These are phyloP conservation scores for Daldinia decipiens DNA, from an alignment of 495 filamentous ascomycete genomes.

Conservation along the genomic window DNA sequence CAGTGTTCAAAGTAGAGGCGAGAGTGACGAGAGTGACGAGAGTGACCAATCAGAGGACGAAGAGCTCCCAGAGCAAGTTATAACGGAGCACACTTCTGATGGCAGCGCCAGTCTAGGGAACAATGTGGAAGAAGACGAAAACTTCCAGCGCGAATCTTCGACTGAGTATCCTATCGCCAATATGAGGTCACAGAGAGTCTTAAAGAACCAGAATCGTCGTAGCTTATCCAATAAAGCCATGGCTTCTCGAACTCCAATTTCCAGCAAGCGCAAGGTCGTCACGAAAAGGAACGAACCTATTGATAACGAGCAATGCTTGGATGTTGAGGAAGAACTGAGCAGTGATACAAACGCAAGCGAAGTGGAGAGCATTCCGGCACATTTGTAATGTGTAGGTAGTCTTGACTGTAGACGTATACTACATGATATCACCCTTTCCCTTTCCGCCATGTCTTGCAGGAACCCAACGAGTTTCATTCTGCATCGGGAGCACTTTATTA, in stretches of 20 bases:
- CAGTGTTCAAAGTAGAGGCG: conserved; percentile 10
- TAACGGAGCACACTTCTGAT: background rate
- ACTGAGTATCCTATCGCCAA: conserved; percentile 15
- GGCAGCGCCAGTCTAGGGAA: conserved; percentile 11
- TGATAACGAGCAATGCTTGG: conserved; percentile 10
- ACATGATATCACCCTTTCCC: background rate
- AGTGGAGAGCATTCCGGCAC: conserved; percentile 45
- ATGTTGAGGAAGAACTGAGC: conserved; percentile 33
- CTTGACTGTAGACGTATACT: background rate
- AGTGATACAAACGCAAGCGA: conserved; percentile 48
- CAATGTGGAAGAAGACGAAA: background rate
- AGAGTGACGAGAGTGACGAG: conserved; percentile 1
- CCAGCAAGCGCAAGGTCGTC: conserved; percentile 1
- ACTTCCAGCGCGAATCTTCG: conserved; percentile 1
- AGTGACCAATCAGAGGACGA: background rate
- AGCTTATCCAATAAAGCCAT: conserved; percentile 5
- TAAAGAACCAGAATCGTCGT: conserved; percentile 12
- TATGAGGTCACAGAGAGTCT: conserved; percentile 6
- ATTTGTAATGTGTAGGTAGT: conserved; percentile 3
- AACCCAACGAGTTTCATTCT: background rate
- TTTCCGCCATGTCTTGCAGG: background rate
- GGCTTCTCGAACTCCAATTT: background rate
- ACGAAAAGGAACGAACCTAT: conserved; percentile 14
- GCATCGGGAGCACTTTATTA: background rate
- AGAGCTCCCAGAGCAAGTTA: conserved; percentile 3